Base-by-base conservation (phyloP, 208 protist species). In the Leishmania arabica region DNA sequence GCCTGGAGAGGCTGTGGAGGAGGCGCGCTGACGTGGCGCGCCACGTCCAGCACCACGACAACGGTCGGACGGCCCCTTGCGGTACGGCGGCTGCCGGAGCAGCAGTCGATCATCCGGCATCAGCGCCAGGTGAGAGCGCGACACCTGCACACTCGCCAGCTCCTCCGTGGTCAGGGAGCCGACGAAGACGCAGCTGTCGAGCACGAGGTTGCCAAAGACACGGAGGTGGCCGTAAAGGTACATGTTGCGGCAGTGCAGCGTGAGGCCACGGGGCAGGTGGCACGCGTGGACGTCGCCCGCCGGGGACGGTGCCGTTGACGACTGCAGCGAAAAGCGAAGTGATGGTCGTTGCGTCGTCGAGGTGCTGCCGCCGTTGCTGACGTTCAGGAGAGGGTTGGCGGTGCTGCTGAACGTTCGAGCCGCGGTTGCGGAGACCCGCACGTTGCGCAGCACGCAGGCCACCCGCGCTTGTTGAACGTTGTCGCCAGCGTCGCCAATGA, bases 111-210 rank as follows among this genome's bases (percentile, higher is more conserved):
- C 82, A 27, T 88, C 76, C 3, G 75, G 81, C 75, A 86, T 84
- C 13, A 96, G 66, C 24, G 85, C 89, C 21, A 96, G 66, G 42
- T 83, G 51, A 47, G 81, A 85, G 45, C 54, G 82, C 40, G 80
- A 84, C 37, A 95, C 42, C 11, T 77, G 47, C 64, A 93, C 88
- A 45, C 75, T 83, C 11, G 85, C 93, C n/a, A 65, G 51, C 42
- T 82, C 86, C 82, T 95, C 93, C 27, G 80, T 75, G 31, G 75
- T 68, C 60, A 95, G 71, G 5, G 86, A 81, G 58, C 93, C 93
- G 42, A 94, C 78, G 47, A 96, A 85, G 7, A 82, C 81, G 82
- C 93, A 96, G 75, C 91, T 76, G 19, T 83, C 31, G n/a, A 96
- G 83, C 58, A 80, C 77, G 45, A 96, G 78, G 21, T 69, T 54